Percentiles rank a stretch among this genome's conserved stretches.
Evolutionary conservation across 2,329 filamentous ascomycete genomes (phyloP).

Genomic region (Ophiostoma australiae): DNA sequence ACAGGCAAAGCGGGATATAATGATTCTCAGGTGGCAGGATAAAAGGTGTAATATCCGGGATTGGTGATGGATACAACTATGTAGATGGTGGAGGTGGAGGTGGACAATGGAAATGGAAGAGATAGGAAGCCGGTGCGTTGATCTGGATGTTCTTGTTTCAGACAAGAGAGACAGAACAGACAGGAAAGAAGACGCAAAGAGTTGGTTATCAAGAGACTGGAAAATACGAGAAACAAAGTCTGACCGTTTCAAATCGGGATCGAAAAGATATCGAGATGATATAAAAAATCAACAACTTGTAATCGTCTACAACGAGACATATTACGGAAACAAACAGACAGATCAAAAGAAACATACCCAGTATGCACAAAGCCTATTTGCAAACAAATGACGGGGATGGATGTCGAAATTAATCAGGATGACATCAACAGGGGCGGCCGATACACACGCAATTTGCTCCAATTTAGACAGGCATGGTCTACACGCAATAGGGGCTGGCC

Average conservation of each 20-base stretch:
- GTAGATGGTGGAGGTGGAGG: background rate
- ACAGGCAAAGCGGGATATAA: conserved; percentile 21
- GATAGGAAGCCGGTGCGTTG: background rate
- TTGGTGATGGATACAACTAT: background rate
- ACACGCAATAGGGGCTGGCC: background rate
- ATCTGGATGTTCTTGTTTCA: background rate
- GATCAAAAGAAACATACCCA: background rate
- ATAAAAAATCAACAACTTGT: background rate
- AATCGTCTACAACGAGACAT: too few relatives aligned
- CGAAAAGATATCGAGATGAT: background rate
- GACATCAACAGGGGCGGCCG: conserved; percentile 8
- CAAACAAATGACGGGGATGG: background rate
- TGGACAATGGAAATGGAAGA: background rate
- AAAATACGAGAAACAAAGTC: background rate
- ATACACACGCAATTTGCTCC: background rate
- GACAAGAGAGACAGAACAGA: background rate
- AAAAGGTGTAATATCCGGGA: background rate
- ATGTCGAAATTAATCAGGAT: conserved; percentile 11
- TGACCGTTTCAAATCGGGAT: background rate
- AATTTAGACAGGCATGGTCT: background rate
- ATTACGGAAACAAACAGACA: background rate
- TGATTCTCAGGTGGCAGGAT: background rate
- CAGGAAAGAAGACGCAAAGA: background rate
- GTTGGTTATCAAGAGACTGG: background rate
- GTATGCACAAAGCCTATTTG: background rate